phyloP scores from a whole-genome alignment of 495 filamentous ascomycete genomes.

The Trichoderma reesei region DNA sequence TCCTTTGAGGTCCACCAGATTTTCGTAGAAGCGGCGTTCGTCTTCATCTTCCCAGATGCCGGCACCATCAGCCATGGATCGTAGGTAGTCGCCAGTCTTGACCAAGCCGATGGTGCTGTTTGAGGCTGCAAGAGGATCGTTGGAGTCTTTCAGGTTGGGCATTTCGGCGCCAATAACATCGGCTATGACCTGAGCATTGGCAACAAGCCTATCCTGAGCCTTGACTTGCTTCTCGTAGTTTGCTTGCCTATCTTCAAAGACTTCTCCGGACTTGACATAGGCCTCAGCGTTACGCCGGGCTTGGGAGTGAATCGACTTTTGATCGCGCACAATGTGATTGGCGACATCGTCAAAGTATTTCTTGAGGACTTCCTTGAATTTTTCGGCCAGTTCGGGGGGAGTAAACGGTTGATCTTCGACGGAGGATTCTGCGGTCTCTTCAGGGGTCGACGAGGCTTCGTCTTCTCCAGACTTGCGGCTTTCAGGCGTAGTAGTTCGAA shows the following conservation, averaged over 20 bases:
- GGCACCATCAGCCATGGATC: conserved; percentile 81
- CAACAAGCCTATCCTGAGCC: conserved; percentile 77
- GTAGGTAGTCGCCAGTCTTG: conserved; percentile 86
- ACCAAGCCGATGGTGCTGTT: conserved; percentile 84
- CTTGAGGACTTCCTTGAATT: conserved; percentile 79
- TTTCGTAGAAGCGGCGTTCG: conserved; percentile 95
- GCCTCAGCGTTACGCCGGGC: conserved; percentile 92
- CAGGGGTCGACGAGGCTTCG: conserved; percentile 57
- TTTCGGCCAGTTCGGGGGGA: conserved; percentile 64
- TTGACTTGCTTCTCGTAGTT: conserved; percentile 92
- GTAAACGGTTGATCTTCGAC: conserved; percentile 64
- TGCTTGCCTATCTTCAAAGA: conserved; percentile 94
- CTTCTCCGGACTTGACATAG: conserved; percentile 96
- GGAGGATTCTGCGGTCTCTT: conserved; percentile 30
- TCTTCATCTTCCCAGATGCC: conserved; percentile 99
- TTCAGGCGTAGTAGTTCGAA: conserved; percentile 57
- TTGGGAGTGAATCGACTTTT: conserved; percentile 73
- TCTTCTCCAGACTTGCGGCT: conserved; percentile 76
- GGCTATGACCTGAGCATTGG: conserved; percentile 84
- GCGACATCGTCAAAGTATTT: conserved; percentile 94
- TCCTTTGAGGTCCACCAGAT: conserved; percentile 86
- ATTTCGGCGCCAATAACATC: conserved; percentile 87
- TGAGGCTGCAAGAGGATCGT: conserved; percentile 49
- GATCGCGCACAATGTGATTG: conserved; percentile 75
- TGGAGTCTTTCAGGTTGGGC: conserved; percentile 82